phyloP scores from a whole-genome alignment of 1,139 yeast species.

The Meyerozyma smithsonii region DNA sequence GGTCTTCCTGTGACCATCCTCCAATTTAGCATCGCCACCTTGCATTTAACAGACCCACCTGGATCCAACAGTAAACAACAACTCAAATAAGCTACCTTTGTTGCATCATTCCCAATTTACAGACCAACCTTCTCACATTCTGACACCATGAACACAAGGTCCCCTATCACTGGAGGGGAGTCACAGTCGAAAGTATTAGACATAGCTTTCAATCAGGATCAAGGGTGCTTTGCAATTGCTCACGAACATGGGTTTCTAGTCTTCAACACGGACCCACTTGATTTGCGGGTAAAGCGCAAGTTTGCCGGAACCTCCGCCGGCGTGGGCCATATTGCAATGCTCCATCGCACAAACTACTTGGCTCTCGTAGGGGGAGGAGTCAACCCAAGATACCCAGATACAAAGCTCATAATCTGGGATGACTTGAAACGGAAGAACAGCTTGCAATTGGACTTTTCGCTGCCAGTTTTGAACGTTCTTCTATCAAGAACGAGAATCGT shows the following conservation, averaged over 20 bases:
- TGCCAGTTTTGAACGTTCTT: constrained; percentile 69
- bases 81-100: no score
- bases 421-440: constrained; percentile 76
- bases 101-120: no score
- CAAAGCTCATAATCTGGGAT: constrained; percentile 85
- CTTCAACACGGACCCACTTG: constrained; percentile 86
- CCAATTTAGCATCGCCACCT: no score
- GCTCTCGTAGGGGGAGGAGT: constrained; percentile 89
- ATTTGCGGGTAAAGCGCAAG: constrained; percentile 64
- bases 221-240: constrained; percentile 83
- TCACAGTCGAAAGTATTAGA: constrained; percentile 44
- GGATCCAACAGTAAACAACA: no score
- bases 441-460: constrained; percentile 67
- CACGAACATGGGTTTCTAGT: constrained; percentile 80
- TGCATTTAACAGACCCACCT: no score
- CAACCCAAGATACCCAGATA: constrained; percentile 70
- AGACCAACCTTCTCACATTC: no score
- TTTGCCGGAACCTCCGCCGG: constrained; percentile 48
- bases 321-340: constrained; percentile 73
- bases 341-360: constrained; percentile 83
- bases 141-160: constrained; percentile 2
- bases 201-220: constrained; percentile 81
- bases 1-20: no score
- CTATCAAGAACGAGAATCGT: constrained; percentile 72
- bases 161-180: background rate